Evolutionary conservation across 2,329 filamentous ascomycete species (phyloP).

Genomic region (Sporothrix phasma): DNA sequence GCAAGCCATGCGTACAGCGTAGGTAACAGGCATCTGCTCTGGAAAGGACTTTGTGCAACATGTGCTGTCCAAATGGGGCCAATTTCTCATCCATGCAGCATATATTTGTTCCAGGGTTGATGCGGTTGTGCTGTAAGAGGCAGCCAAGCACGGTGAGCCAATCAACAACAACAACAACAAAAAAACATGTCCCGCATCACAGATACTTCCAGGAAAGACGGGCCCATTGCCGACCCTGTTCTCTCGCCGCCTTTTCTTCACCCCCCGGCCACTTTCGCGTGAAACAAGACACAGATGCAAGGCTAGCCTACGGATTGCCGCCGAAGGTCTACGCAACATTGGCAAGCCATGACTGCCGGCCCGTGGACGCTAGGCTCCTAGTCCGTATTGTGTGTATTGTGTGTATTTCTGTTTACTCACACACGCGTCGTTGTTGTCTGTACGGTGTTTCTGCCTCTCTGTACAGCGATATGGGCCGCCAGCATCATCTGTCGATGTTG

Average conservation of each 20-base stretch:
- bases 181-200: background rate
- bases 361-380: background rate
- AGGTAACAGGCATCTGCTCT: no score
- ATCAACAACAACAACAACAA: background rate
- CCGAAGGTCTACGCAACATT: background rate
- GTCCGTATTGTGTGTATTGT: background rate
- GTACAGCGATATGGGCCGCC: no score
- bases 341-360: background rate
- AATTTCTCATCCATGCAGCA: background rate
- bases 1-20: no score
- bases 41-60: background rate
- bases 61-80: background rate
- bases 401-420: background rate
- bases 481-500: no score
- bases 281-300: slow-evolving; percentile 1
- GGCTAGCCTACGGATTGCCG: background rate
- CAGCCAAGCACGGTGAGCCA: background rate
- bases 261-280: no score
- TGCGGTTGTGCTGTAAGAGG: background rate
- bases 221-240: background rate
- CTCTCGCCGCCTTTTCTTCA: background rate
- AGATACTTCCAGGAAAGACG: background rate
- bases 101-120: background rate
- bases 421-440: background rate
- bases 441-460: background rate